Percentiles rank a stretch among this genome's conserved stretches.
Conservation (phyloP, 768 basidiomycete genomes). For the Dentipellis fragilis region DNA sequence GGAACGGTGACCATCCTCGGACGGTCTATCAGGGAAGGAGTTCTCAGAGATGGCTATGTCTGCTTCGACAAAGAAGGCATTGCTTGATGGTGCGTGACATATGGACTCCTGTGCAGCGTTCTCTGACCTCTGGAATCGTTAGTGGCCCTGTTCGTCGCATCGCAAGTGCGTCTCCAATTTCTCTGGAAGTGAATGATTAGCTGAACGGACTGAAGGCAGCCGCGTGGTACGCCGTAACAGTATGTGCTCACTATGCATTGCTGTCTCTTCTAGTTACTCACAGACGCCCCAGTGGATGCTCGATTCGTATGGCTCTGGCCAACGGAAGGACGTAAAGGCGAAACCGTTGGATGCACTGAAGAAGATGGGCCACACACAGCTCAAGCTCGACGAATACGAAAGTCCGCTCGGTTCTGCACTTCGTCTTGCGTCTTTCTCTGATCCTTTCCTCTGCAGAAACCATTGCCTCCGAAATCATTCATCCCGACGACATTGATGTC, state of each 20-base stretch:
- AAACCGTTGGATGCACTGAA: slow-evolving; percentile 66
- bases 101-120: too few relatives aligned
- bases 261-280: neutral
- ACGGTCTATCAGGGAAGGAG: too few relatives aligned
- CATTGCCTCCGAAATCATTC: slow-evolving; percentile 88
- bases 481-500: slow-evolving; percentile 79
- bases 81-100: slow-evolving; percentile 18
- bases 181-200: neutral
- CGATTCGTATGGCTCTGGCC: slow-evolving; percentile 35
- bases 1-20: too few relatives aligned
- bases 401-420: slow-evolving; percentile 33
- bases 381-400: slow-evolving; percentile 89
- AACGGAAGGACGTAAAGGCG: slow-evolving; percentile 52
- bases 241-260: slow-evolving; percentile 29
- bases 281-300: slow-evolving; percentile 48
- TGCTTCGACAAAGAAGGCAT: slow-evolving; percentile 14
- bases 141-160: slow-evolving; percentile 37
- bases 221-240: slow-evolving; percentile 65
- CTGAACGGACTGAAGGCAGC: slow-evolving; percentile 45
- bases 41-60: slow-evolving; percentile 14
- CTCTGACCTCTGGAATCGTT: neutral
- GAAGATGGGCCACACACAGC: slow-evolving; percentile 56
- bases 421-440: neutral
- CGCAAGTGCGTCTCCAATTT: slow-evolving; percentile 32
- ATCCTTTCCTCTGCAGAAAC: slow-evolving; percentile 37